A percentile compares a stretch with the other conserved stretches of the same genome.
phyloP scores from a whole-genome alignment of 768 basidiomycete genomes.

The Candolleomyces efflorescens region DNA sequence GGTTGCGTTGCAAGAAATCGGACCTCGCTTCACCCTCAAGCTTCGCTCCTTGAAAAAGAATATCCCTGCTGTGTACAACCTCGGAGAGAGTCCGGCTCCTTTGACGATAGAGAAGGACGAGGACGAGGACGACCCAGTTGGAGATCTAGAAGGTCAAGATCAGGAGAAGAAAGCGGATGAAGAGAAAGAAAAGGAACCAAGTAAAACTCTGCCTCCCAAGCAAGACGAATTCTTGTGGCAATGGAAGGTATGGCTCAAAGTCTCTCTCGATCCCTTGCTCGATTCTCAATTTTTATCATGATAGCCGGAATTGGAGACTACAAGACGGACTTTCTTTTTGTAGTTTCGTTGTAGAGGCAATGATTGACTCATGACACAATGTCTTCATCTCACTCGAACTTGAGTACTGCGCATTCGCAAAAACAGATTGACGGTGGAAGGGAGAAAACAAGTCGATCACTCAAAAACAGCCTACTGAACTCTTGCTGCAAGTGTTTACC shows the following conservation, averaged over 20 bases:
- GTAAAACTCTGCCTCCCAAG: constrained; percentile 50
- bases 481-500: no score
- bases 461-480: no score
- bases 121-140: constrained; percentile 20
- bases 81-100: constrained; percentile 57
- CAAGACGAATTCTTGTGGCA: constrained; percentile 82
- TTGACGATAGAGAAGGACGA: constrained; percentile 49
- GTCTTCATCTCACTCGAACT: no score
- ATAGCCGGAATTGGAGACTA: constrained; percentile 91
- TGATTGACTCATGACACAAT: no score
- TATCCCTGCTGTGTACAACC: constrained; percentile 72
- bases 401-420: no score
- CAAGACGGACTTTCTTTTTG: constrained; percentile 87
- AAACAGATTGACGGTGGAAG: no score
- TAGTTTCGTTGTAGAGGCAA: no score
- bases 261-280: constrained; percentile 4
- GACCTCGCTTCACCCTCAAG: constrained; percentile 95
- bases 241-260: constrained; percentile 67
- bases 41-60: constrained; percentile 86
- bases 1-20: constrained; percentile 94
- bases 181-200: constrained; percentile 13
- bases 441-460: no score
- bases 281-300: background rate
- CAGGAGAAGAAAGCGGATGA: constrained; percentile 20
- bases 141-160: constrained; percentile 19